phyloP scores from a whole-genome alignment of 805 yeast genomes.

The Candida maltosa region DNA sequence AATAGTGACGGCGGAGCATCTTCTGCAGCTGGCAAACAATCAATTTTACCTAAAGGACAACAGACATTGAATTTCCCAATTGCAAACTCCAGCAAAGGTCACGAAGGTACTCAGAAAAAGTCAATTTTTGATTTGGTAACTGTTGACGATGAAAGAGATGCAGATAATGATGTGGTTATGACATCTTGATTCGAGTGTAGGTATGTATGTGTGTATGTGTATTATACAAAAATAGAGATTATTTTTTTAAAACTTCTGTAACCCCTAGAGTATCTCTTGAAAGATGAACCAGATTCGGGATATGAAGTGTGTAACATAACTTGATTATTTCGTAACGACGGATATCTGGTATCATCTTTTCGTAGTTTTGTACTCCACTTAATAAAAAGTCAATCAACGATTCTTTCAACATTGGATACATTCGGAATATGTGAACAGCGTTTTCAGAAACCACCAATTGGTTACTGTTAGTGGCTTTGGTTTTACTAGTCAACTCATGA shows the following conservation, averaged over 20 bases:
- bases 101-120: too few relatives aligned
- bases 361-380: constrained; percentile 36
- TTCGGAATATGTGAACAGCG: constrained; percentile 3
- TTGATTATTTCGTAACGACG: constrained; percentile 32
- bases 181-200: constrained; percentile 8
- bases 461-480: neutral
- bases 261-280: constrained; percentile 25
- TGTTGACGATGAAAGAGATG: constrained; percentile 12
- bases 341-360: constrained; percentile 38
- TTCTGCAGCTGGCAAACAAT: constrained; percentile 2
- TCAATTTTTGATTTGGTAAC: constrained; percentile 32
- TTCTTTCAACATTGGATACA: constrained; percentile 5
- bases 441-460: constrained; percentile 5
- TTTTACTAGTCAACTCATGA: neutral
- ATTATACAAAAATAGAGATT: too few relatives aligned
- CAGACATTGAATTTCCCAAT: constrained; percentile 22
- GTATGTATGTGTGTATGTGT: neutral
- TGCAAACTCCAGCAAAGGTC: too few relatives aligned
- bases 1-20: constrained; percentile 4
- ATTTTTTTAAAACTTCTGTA: constrained; percentile 26
- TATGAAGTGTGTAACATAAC: constrained; percentile 26
- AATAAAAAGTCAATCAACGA: constrained; percentile 24
- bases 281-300: constrained; percentile 14
- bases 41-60: constrained; percentile 38
- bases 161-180: constrained; percentile 12